phyloP scores from a whole-genome alignment of 2,329 filamentous ascomycete genomes.

The Aspergillus brunneoviolaceus region DNA sequence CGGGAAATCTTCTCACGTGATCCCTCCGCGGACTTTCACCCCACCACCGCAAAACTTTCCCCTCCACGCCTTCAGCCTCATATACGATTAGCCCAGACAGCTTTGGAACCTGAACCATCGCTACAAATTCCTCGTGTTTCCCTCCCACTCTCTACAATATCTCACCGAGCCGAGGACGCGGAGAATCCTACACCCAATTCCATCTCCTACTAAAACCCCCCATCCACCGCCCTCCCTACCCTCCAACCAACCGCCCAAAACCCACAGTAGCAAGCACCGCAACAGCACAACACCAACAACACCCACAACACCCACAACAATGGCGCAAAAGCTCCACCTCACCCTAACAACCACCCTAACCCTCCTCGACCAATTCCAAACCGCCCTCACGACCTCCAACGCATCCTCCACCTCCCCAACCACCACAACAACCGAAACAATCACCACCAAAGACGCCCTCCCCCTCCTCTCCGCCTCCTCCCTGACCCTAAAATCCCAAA shows the following conservation, averaged over 20 bases:
- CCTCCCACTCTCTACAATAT: no score
- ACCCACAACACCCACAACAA: conserved; percentile 8
- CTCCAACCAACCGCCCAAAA: not conserved
- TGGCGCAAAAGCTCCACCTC: conserved; percentile 33
- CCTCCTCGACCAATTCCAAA: conserved; percentile 43
- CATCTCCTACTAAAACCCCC: not conserved
- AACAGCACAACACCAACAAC: not conserved
- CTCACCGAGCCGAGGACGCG: no score
- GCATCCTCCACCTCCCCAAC: not conserved
- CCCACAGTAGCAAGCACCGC: no score
- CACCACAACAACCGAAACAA: not conserved
- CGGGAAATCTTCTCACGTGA: not conserved
- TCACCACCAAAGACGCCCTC: conserved; percentile 49
- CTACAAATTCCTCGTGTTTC: no score
- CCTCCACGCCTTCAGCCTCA: no score
- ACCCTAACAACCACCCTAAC: conserved; percentile 35
- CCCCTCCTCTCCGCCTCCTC: conserved; percentile 70
- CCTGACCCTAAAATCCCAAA: conserved; percentile 73
- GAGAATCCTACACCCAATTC: not conserved
- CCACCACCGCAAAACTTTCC: not conserved
- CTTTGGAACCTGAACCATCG: no score
- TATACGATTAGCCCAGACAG: no score
- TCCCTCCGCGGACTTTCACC: not conserved
- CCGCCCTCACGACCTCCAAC: conserved; percentile 31
- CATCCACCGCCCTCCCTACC: not conserved